Base-by-base conservation (phyloP, 352 stramenopile species). In the Phytopythium helicoides region DNA sequence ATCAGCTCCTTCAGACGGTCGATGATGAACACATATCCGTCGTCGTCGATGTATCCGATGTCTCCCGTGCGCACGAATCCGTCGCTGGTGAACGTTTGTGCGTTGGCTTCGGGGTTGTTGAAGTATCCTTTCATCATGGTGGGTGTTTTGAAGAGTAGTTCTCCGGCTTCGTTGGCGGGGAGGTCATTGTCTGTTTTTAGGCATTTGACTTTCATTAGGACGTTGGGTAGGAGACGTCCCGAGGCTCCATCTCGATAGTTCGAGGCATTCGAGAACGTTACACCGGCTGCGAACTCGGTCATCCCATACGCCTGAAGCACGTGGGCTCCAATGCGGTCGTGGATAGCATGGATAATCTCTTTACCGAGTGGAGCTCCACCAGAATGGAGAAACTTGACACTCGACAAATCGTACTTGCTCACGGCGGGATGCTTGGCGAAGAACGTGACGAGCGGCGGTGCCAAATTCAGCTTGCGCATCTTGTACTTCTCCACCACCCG, bases 361-460 rank as follows among this genome's bases (percentile, higher is more conserved):
- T 64, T 62, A 21, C 81, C 74, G 38, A 97, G 54, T n/a, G 92
- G 87, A 12, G 91, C 89, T 14, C 88, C 91, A 22, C 76, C 92
- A 12, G 62, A 91, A 28, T 90, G 54, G 15, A 97, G 66, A 28
- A 58, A 56, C 41, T 86, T 60, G 4, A 95, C 48, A n/a, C 63
- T 74, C 19, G 61, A 81, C 18, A 97, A 60, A 53, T 98, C 76
- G 69, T 89, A 97, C 14, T 90, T 68, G 47, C 95, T 86, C 8
- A 97, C 81, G 7, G 92, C 47, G 6, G 88, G 88, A 61, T 89
- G 58, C 54, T 96, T 91, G 21, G 79, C 86, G n/a, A 97, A 63
- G 51, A 78, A 84, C 2, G 57, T 70, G 34, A 90, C 61, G 34
- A 96, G 76, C 6, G 92, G 92, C n/a, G 94, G 92, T 4, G 97